Percentiles rank a stretch among this genome's conserved stretches.
phyloP scores from a whole-genome alignment of 495 filamentous ascomycete species.

The Talaromyces stipitatus region DNA sequence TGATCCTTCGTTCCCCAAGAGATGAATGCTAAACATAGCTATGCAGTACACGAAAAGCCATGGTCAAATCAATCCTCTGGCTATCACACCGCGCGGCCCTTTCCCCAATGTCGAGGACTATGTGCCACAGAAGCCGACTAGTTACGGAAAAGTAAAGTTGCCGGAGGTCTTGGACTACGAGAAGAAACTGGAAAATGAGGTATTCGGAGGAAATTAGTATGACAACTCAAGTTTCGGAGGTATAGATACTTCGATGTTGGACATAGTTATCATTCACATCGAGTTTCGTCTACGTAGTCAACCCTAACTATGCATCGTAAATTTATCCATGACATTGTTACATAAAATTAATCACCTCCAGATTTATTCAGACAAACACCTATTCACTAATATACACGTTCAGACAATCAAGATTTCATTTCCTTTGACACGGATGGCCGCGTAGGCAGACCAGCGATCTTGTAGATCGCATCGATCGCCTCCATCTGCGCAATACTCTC shows the following conservation, averaged over 20 bases:
- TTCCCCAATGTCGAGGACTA: constrained; percentile 51
- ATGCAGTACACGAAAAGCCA: constrained; percentile 47
- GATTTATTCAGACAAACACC: no score
- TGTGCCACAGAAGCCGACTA: constrained; percentile 29
- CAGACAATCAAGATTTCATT: neutral
- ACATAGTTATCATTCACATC: no score
- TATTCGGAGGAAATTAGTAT: no score
- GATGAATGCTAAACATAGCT: neutral
- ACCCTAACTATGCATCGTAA: no score
- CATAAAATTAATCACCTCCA: no score
- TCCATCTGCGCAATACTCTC: constrained; percentile 43
- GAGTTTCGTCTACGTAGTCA: no score
- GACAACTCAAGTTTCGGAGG: no score
- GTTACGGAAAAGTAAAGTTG: constrained; percentile 23
- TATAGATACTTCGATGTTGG: no score
- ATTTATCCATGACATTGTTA: no score
- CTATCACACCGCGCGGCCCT: constrained; percentile 60
- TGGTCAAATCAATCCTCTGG: constrained; percentile 50
- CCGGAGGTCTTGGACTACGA: constrained; percentile 25
- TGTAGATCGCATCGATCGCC: constrained; percentile 46
- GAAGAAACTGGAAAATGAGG: neutral
- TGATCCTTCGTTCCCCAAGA: neutral
- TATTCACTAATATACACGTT: neutral
- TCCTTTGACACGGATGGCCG: neutral
- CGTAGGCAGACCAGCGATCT: constrained; percentile 25